phyloP scores from a whole-genome alignment of 257 asterid species.

The Plectranthus barbatus region DNA sequence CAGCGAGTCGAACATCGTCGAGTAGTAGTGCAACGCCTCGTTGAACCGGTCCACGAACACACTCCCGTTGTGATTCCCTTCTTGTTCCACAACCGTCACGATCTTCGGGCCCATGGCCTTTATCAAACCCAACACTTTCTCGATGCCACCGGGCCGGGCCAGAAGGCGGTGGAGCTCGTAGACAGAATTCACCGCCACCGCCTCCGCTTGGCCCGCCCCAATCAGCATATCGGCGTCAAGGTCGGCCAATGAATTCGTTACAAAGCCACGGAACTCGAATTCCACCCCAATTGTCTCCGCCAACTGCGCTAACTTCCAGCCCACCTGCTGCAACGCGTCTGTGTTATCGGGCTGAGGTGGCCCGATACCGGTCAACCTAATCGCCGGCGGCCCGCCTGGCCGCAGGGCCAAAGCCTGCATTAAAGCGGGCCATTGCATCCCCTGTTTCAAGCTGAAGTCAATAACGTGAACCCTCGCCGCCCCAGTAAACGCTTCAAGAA shows the following conservation, averaged over 20 bases:
- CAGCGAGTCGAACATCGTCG: slow-evolving; percentile 83
- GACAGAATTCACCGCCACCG: slow-evolving; percentile 78
- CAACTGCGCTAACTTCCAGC: slow-evolving; percentile 68
- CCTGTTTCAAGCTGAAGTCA: slow-evolving; percentile 68
- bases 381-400: slow-evolving; percentile 67
- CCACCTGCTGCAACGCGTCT: slow-evolving; percentile 67
- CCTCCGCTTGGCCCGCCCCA: slow-evolving; percentile 34
- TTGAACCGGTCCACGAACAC: slow-evolving; percentile 66
- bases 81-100: slow-evolving; percentile 72
- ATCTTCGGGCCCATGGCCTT: slow-evolving; percentile 51
- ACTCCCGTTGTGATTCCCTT: slow-evolving; percentile 62
- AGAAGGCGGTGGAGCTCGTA: slow-evolving; percentile 69
- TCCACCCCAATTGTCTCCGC: slow-evolving; percentile 64
- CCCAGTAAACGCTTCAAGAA: slow-evolving; percentile 56
- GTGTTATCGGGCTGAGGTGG: slow-evolving; percentile 75
- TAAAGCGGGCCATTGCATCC: slow-evolving; percentile 84
- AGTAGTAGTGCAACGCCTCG: slow-evolving; percentile 76
- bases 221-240: slow-evolving; percentile 47
- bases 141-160: slow-evolving; percentile 39
- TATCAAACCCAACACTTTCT: slow-evolving; percentile 47
- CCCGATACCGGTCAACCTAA: slow-evolving; percentile 31
- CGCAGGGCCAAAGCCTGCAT: slow-evolving; percentile 72
- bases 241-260: slow-evolving; percentile 64
- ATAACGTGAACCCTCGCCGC: slow-evolving; percentile 52
- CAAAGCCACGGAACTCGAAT: slow-evolving; percentile 63